These are phyloP conservation scores for Aspergillus neoniger DNA, from an alignment of 2,329 filamentous ascomycete species.

Conservation along the genomic window DNA sequence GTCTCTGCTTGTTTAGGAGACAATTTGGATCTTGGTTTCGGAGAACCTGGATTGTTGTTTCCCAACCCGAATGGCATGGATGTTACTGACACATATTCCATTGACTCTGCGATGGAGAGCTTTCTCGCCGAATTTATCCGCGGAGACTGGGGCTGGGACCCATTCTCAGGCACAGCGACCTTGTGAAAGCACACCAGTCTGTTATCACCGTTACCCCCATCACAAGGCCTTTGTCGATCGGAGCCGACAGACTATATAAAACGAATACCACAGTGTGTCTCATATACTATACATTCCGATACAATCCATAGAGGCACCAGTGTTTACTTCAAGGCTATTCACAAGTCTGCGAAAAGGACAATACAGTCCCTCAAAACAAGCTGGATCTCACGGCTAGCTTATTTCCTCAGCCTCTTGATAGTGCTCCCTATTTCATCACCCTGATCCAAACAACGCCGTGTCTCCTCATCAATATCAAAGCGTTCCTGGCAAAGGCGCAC, in stretches of 20 bases:
- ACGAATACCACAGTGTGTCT: too few relatives aligned
- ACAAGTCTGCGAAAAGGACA: too few relatives aligned
- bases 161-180: slow-evolving; percentile 17
- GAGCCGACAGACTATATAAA: too few relatives aligned
- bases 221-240: too few relatives aligned
- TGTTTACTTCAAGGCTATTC: neutral
- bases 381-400: neutral
- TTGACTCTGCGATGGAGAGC: slow-evolving; percentile 27
- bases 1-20: neutral
- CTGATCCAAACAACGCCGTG: slow-evolving; percentile 29
- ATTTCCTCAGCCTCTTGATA: slow-evolving; percentile 39
- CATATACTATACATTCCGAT: neutral
- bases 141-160: slow-evolving; percentile 30
- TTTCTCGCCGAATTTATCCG: slow-evolving; percentile 28
- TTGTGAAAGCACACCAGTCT: neutral
- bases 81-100: slow-evolving; percentile 7
- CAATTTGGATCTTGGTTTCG: neutral
- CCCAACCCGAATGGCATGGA: slow-evolving; percentile 3
- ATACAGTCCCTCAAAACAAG: neutral
- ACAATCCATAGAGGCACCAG: neutral
- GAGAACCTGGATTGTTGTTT: neutral
- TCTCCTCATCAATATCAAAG: slow-evolving; percentile 40
- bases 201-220: neutral
- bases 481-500: slow-evolving; percentile 36
- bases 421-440: slow-evolving; percentile 40